Evolutionary conservation across 176 grass and related monocot species (phyloP).

Genomic region (Rhynchospora tenuis): DNA sequence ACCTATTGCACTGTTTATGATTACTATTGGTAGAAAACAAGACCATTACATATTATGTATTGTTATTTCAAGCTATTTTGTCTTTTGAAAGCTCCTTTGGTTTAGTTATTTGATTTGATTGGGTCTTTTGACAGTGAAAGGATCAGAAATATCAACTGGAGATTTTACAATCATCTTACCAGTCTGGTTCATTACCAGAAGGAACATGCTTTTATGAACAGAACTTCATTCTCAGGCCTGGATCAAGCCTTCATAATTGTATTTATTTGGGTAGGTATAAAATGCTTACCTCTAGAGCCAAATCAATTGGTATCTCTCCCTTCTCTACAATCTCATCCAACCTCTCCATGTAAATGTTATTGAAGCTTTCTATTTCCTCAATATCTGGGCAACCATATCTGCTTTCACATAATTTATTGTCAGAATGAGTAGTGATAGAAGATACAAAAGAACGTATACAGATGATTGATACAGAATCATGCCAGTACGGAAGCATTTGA

Average conservation of each 20-base stretch:
- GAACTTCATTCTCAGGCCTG: not conserved
- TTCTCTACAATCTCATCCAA: conserved; percentile 67
- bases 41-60: not conserved
- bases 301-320: conserved; percentile 71
- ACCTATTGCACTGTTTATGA: not conserved
- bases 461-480: not conserved
- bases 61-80: not conserved
- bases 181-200: not conserved
- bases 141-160: not conserved
- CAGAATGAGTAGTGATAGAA: not conserved
- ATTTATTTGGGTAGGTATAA: not conserved
- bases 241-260: not conserved
- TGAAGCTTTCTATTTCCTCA: conserved; percentile 78
- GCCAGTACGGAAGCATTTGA: not conserved
- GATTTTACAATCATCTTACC: not conserved
- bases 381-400: conserved; percentile 81
- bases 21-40: not conserved
- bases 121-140: not conserved
- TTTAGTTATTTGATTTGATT: not conserved
- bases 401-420: not conserved
- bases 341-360: conserved; percentile 59
- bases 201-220: not conserved
- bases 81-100: not conserved
- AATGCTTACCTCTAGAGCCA: conserved; percentile 65
- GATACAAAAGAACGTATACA: not conserved